phyloP scores from a whole-genome alignment of 257 asterid genomes.

The Nicotiana benthamiana region DNA sequence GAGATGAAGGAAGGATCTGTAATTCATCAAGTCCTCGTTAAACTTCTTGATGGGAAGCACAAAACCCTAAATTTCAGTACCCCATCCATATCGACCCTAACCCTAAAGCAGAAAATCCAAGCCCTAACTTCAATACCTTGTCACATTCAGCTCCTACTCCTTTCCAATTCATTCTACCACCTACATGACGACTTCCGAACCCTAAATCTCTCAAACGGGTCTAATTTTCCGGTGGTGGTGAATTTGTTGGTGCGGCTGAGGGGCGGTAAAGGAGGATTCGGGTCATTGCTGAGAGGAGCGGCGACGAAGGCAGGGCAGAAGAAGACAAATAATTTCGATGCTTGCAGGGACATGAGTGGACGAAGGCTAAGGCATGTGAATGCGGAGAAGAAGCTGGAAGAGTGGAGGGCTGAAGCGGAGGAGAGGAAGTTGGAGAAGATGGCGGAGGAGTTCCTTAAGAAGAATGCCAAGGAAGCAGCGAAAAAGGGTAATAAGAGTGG shows the following conservation, averaged over 20 bases:
- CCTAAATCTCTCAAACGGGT: conserved; percentile 19
- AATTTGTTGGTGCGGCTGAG: conserved; percentile 53
- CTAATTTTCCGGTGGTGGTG: conserved; percentile 37
- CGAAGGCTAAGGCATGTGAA: conserved; percentile 95
- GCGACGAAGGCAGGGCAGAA: conserved; percentile 99
- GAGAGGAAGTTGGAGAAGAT: conserved; percentile 85
- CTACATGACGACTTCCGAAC: conserved; percentile 31
- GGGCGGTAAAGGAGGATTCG: conserved; percentile 99
- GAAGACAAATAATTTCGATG: conserved; percentile 90
- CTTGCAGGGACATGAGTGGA: conserved; percentile 98
- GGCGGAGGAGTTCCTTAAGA: conserved; percentile 80
- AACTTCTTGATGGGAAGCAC: conserved; percentile 72
- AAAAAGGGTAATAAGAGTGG: conserved; percentile 47
- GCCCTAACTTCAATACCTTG: conserved; percentile 54
- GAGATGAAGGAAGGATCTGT: conserved; percentile 3
- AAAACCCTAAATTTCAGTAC: conserved; percentile 41
- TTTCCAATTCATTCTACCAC: conserved; percentile 20
- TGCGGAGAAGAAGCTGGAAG: conserved; percentile 94
- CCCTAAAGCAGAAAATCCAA: conserved; percentile 50
- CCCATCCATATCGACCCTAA: conserved; percentile 32
- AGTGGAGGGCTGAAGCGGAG: conserved; percentile 84
- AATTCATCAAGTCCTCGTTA: conserved; percentile 45
- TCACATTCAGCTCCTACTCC: conserved; percentile 45
- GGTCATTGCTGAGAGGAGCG: conserved; percentile 85
- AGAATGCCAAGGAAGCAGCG: conserved; percentile 52